Evolutionary conservation across 129 eudicot species (phyloP).

Genomic region (Flaveria sonorensis): DNA sequence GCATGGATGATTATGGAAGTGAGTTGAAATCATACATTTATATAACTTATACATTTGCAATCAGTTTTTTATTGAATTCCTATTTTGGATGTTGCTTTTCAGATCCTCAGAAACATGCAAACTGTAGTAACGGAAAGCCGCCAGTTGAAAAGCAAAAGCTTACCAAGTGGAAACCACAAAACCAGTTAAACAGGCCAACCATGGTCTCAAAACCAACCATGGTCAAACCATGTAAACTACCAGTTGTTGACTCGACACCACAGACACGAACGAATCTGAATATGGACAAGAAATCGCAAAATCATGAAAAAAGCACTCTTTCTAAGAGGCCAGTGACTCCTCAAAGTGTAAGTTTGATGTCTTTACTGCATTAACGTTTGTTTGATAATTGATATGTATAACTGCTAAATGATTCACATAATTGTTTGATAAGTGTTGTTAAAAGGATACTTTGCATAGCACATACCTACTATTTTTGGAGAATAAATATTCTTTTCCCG

Average conservation of each 20-base stretch:
- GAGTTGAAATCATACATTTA: constrained; percentile 48
- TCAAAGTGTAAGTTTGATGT: constrained; percentile 43
- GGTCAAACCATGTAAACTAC: constrained; percentile 55
- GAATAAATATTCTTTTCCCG: background rate
- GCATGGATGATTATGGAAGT: constrained; percentile 92
- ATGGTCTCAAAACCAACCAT: constrained; percentile 36
- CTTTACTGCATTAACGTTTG: no score
- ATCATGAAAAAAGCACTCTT: constrained; percentile 29
- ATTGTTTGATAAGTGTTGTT: no score
- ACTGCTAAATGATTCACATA: background rate
- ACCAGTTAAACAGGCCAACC: constrained; percentile 26
- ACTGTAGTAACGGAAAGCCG: constrained; percentile 55
- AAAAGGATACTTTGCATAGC: no score
- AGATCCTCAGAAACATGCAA: constrained; percentile 67
- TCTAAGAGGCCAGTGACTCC: constrained; percentile 49
- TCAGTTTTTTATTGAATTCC: constrained; percentile 50
- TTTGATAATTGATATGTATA: background rate
- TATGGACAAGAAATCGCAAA: constrained; percentile 39
- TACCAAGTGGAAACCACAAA: constrained; percentile 40
- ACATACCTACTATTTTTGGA: no score
- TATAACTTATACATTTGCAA: constrained; percentile 21
- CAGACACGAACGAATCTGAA: constrained; percentile 51
- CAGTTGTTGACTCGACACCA: constrained; percentile 36
- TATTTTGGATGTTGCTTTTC: constrained; percentile 47
- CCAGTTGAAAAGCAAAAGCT: constrained; percentile 38